Base-by-base conservation (phyloP, 345 rosid species). In the Sisymbrium irio region DNA sequence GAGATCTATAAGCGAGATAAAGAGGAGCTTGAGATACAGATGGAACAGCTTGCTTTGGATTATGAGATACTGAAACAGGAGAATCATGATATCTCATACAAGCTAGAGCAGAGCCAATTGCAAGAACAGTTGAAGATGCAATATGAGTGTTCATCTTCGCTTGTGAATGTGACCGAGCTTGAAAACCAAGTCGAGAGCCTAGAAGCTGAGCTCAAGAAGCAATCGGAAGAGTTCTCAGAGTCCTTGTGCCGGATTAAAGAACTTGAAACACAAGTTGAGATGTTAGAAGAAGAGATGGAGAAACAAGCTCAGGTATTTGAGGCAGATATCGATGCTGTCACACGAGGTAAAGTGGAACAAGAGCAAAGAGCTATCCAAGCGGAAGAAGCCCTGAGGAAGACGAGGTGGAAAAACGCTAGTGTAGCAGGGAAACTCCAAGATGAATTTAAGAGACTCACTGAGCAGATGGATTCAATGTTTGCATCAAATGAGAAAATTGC, bases 31-130 rank as follows among this genome's bases (percentile, higher is more conserved):
- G 95, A 92, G 90, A 85, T 83, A 77, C 97, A 90, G 73, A 85
- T 89, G 93, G 96, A 96, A 83, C 98, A 92, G 79, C 86, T 96
- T 55, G 99, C 94, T 44, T 84, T 96, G 62, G 99, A 96, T 65
- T 90, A 96, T 65, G 98, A 96, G 95, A 96, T 92, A 77, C 27
- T 90, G 69, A 92, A 90, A 78, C 98, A 96, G 66, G 92, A 89
- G 77, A 88, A 92, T 78, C 97, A 92, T 15, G 83, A 83, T 51
- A 63, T 88, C 46, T 88, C 90, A 3, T 83, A 79, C 65, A 90
- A 84, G 75, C 76, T 90, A 77, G 97, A 95, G 86, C 99, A 95
- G 79, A 86, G 88, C 71, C 84, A 83, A 80, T 73, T 92, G 59
- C 94, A 86, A 83, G 97, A 90, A 75, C 92, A 90, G 35, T 78